Percentiles rank a stretch among this genome's conserved stretches.
phyloP scores from a whole-genome alignment of 1,284 basidiomycete genomes.

The Agaricales sp. region DNA sequence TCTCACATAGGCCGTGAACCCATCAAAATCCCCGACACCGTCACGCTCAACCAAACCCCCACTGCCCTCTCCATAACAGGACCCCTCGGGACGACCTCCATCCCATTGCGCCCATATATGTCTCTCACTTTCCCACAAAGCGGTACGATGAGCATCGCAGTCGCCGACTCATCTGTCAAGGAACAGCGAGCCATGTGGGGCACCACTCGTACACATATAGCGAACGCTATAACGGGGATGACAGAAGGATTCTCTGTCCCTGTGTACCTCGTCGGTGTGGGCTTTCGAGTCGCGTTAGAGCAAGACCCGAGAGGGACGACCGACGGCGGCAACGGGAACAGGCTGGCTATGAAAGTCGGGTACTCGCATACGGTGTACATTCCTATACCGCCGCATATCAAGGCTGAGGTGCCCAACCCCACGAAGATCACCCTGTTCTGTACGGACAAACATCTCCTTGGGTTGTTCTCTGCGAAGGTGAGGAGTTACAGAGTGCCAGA shows the following conservation, averaged over 20 bases:
- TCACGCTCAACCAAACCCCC: constrained; percentile 47
- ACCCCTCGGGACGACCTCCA: constrained; percentile 64
- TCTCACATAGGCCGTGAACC: constrained; percentile 81
- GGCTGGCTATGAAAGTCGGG: constrained; percentile 85
- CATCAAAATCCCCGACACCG: constrained; percentile 58
- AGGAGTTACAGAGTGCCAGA: constrained; percentile 84
- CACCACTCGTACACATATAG: constrained; percentile 79
- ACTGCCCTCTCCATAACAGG: constrained; percentile 56
- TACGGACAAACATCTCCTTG: constrained; percentile 72
- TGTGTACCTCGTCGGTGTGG: constrained; percentile 89
- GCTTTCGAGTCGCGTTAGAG: constrained; percentile 86
- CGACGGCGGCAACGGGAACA: constrained; percentile 47
- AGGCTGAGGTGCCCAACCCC: constrained; percentile 58
- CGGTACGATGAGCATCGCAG: constrained; percentile 45
- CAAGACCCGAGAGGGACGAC: constrained; percentile 62
- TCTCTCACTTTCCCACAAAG: constrained; percentile 45
- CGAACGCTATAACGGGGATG: constrained; percentile 87
- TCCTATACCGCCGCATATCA: constrained; percentile 74
- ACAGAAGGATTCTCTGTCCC: constrained; percentile 79
- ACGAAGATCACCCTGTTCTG: constrained; percentile 63
- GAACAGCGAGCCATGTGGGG: constrained; percentile 89
- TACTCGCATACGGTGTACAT: constrained; percentile 84
- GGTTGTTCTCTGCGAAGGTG: constrained; percentile 84
- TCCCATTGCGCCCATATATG: constrained; percentile 64
- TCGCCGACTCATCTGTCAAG: constrained; percentile 66